Conservation (phyloP, 257 asterid species). For the Ajuga chamaepitys region DNA sequence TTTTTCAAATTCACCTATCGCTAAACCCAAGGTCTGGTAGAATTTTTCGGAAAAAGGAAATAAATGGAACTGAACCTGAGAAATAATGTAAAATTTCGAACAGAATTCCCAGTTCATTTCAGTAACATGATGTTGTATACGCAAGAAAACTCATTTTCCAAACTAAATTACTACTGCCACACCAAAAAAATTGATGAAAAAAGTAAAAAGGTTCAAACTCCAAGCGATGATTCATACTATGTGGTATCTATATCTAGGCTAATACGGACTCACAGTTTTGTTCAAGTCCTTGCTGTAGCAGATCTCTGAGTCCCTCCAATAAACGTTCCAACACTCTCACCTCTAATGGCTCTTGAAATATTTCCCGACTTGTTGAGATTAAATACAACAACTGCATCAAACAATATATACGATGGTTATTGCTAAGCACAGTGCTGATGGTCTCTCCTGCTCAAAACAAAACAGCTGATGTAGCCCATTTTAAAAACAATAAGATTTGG, state of each 20-base stretch:
- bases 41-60: not conserved
- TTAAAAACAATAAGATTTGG: no score
- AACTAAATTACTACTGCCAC: not conserved
- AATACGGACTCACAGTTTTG: not conserved
- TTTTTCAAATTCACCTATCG: no score
- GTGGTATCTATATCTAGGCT: not conserved
- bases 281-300: slow-evolving; percentile 32
- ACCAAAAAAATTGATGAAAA: no score
- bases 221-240: no score
- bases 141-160: not conserved
- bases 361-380: slow-evolving; percentile 77
- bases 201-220: no score
- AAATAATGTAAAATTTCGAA: no score
- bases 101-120: not conserved
- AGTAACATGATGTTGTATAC: not conserved
- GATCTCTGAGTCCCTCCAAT: slow-evolving; percentile 48
- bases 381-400: slow-evolving; percentile 76
- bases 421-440: not conserved
- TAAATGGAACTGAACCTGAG: not conserved
- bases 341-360: slow-evolving; percentile 74
- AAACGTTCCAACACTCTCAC: slow-evolving; percentile 74
- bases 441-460: not conserved
- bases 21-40: no score
- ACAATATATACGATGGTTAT: not conserved
- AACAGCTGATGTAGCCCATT: not conserved